phyloP scores from a whole-genome alignment of 2,329 filamentous ascomycete species.

The Cercospora sp. region DNA sequence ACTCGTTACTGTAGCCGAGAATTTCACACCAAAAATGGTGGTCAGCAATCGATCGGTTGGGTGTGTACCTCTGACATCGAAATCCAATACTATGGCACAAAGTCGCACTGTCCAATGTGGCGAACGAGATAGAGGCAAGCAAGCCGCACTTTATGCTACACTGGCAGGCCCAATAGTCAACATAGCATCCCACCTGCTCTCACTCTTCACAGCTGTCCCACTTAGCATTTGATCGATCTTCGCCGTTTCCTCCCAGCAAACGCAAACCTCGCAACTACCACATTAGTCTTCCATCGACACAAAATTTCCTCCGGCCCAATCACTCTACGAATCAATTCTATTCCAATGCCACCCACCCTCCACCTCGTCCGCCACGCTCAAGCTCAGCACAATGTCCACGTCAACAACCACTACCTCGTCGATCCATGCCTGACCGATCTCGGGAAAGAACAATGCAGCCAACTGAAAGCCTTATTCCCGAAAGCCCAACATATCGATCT shows the following conservation, averaged over 20 bases:
- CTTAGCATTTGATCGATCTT: not conserved
- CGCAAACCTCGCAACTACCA: not conserved
- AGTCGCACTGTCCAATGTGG: not conserved
- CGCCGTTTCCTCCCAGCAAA: not conserved
- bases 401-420: constrained; percentile 68
- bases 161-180: not conserved
- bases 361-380: constrained; percentile 71
- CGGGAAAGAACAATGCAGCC: constrained; percentile 73
- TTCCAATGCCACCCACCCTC: constrained; percentile 45
- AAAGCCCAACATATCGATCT: constrained; percentile 65
- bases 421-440: constrained; percentile 76
- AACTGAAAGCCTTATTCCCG: constrained; percentile 64
- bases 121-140: not conserved
- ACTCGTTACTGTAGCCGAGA: not conserved
- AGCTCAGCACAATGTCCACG: constrained; percentile 76
- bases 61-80: not conserved
- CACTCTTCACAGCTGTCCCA: not conserved
- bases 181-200: not conserved
- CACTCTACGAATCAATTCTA: not conserved
- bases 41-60: not conserved
- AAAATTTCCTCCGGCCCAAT: not conserved
- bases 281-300: not conserved
- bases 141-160: not conserved
- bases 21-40: not conserved
- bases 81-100: not conserved